Conservation (phyloP, 257 asterid species). For the Nicotiana undulata region DNA sequence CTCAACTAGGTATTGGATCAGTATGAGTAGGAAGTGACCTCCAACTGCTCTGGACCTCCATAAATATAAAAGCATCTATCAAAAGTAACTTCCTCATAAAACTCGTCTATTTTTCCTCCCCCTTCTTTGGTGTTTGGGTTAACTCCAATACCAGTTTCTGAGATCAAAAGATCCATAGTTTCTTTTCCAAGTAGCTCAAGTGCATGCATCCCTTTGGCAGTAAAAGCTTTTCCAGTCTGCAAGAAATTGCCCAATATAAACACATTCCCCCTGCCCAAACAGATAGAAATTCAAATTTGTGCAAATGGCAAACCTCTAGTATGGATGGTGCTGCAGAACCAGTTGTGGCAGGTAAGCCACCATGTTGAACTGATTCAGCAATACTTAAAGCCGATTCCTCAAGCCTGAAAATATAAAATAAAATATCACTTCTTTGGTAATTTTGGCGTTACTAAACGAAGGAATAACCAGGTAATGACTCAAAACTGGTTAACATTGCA, state of each 20-base stretch:
- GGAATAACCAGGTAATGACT: not conserved
- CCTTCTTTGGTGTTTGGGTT: constrained; percentile 30
- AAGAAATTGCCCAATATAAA: constrained; percentile 15
- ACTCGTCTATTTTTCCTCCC: constrained; percentile 48
- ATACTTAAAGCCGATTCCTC: constrained; percentile 69
- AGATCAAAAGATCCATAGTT: constrained; percentile 81
- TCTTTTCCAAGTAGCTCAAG: constrained; percentile 96
- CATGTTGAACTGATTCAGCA: constrained; percentile 74
- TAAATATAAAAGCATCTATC: constrained; percentile 96
- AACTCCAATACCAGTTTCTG: constrained; percentile 78
- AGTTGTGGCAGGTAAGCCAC: constrained; percentile 44
- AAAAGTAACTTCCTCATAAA: constrained; percentile 73
- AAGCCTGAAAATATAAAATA: constrained; percentile 43
- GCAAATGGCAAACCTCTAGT: constrained; percentile 49
- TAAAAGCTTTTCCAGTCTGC: constrained; percentile 83
- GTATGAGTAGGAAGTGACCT: constrained; percentile 40
- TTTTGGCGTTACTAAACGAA: not conserved
- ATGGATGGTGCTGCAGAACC: constrained; percentile 73
- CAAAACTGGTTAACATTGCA: not conserved
- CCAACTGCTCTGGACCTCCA: constrained; percentile 99
- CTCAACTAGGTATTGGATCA: not conserved
- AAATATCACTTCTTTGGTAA: not conserved
- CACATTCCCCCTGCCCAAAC: not conserved
- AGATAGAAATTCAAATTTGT: not conserved
- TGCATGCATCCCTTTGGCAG: constrained; percentile 86